Base-by-base conservation (phyloP, 805 yeast species). In the Metschnikowia proteae region DNA sequence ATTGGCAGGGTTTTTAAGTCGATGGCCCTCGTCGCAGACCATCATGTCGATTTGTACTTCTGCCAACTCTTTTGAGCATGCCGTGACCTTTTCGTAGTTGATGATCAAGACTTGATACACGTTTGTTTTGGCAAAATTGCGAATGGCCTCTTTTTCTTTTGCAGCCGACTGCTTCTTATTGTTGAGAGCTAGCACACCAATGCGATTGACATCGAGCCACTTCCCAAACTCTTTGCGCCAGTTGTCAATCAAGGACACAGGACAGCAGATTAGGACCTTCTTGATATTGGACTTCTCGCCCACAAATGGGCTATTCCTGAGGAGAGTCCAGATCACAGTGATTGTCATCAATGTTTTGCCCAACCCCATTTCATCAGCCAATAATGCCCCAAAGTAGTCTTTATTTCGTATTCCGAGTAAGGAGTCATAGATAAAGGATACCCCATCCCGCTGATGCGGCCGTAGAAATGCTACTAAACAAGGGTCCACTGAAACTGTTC, bases 331-430 rank as follows among this genome's bases (percentile, higher is more conserved):
- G 3, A 92, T 75, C 36, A 89, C 63, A 0, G 96, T 62, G 5
- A 94, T 92, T 0, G 97, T 81, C 79, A 84, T 91, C 37, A 94
- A 66, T 0, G 98, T 91, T 48, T 73, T 73, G 2, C 97, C 97
- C 13, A 94, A 71, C 0, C 99, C 99, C 99, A 94, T 94, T 58
- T 92, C 98, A 65, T 94, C 99, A 0, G 99, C 99, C 38, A 94
- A 65, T 4, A 94, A 67, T 2, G 92, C 91, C 0, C 99, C 98
- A 38, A 67, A 57, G 0, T 80, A 79, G 2, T 71, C 69, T 22
- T 66, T 66, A 3, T 74, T 76, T 26, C 78, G 68, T 45, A 78
- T 67, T 0, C 96, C 96, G 84, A 86, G 80, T 1, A 91, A 78
- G 57, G 96, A 88, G 48, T 86, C 85, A 61, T 88, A 88, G 56